A percentile compares a stretch with the other conserved stretches of the same genome.
Conservation (phyloP, 768 basidiomycete species). For the Boletus tomentosulus region DNA sequence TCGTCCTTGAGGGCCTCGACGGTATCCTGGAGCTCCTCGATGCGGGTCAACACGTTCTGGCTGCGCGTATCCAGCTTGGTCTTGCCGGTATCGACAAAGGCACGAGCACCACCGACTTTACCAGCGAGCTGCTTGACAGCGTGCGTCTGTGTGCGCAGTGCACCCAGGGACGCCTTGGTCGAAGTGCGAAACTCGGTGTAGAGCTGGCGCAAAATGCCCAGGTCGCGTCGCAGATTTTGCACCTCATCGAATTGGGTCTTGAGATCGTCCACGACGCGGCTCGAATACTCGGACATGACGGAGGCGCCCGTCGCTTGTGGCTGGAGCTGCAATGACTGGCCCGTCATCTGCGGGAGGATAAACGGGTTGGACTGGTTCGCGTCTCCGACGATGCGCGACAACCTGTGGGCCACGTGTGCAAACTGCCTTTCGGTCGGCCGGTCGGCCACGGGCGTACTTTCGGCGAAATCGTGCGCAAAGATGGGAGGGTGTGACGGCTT, state of each 20-base stretch:
- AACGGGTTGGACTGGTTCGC: slow-evolving; percentile 30
- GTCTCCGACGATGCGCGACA: slow-evolving; percentile 65
- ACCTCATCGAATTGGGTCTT: slow-evolving; percentile 94
- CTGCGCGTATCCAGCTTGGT: slow-evolving; percentile 84
- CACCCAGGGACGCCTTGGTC: too few species aligned
- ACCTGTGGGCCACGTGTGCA: slow-evolving; percentile 63
- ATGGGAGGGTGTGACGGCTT: slow-evolving; percentile 51
- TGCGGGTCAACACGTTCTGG: slow-evolving; percentile 85
- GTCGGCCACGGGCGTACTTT: slow-evolving; percentile 58
- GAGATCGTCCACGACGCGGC: slow-evolving; percentile 72
- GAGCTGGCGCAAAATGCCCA: too few species aligned
- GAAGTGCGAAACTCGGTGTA: too few species aligned
- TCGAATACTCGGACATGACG: slow-evolving; percentile 65
- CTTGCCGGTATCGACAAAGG: slow-evolving; percentile 89
- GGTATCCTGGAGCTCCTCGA: slow-evolving; percentile 89
- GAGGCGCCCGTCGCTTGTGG: slow-evolving; percentile 77
- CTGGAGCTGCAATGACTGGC: slow-evolving; percentile 52
- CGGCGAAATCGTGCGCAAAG: slow-evolving; percentile 52
- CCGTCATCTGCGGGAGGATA: slow-evolving; percentile 61
- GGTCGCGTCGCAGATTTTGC: slow-evolving; percentile 87
- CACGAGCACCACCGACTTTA: slow-evolving; percentile 80
- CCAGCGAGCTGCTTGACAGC: slow-evolving; percentile 85
- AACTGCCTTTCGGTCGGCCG: slow-evolving; percentile 78
- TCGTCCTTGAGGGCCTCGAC: slow-evolving; percentile 89
- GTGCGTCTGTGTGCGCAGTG: slow-evolving; percentile 78